A percentile compares a stretch with the other conserved stretches of the same genome.
Evolutionary conservation across 1,284 basidiomycete species (phyloP).

Genomic region (Agroathelia rolfsii): DNA sequence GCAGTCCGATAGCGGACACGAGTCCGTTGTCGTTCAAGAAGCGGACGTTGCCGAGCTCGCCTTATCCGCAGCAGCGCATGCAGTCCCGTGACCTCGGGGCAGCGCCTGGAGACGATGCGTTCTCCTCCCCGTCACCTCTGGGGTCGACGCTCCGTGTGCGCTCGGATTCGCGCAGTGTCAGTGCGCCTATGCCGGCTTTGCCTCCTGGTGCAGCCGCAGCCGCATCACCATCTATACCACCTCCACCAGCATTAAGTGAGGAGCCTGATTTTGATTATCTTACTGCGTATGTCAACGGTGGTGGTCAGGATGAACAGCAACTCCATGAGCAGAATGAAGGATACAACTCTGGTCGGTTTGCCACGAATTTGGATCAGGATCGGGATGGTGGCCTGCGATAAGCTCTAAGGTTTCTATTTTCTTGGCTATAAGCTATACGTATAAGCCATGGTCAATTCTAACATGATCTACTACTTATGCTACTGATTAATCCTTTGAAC

Average conservation of each 20-base stretch:
- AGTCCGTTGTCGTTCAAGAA: conserved; percentile 42
- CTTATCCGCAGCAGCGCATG: conserved; percentile 22
- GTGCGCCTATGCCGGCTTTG: conserved; percentile 9
- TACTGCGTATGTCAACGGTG: conserved; percentile 35
- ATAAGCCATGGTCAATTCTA: too few relatives aligned
- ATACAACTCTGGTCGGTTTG: conserved; percentile 18
- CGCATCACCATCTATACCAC: too few relatives aligned
- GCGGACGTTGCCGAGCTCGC: conserved; percentile 30
- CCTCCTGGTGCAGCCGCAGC: conserved; percentile 15
- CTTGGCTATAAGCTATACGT: too few relatives aligned
- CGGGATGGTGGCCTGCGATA: too few relatives aligned
- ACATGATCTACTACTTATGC: too few relatives aligned
- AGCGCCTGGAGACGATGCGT: conserved; percentile 10
- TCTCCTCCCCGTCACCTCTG: conserved; percentile 5
- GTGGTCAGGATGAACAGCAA: conserved; percentile 7
- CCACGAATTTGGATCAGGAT: conserved; percentile 23
- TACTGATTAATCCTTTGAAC: too few relatives aligned
- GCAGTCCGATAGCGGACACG: too few relatives aligned
- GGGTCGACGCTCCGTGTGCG: conserved; percentile 3
- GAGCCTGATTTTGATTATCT: conserved; percentile 51
- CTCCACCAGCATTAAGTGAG: too few relatives aligned
- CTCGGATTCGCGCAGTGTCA: conserved; percentile 6
- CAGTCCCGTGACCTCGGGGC: too few relatives aligned
- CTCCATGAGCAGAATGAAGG: conserved; percentile 11
- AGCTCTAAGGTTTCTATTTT: too few relatives aligned